Percentiles rank a stretch among this genome's conserved stretches.
phyloP scores from a whole-genome alignment of 2,329 filamentous ascomycete species.

The Aureobasidium namibiae region DNA sequence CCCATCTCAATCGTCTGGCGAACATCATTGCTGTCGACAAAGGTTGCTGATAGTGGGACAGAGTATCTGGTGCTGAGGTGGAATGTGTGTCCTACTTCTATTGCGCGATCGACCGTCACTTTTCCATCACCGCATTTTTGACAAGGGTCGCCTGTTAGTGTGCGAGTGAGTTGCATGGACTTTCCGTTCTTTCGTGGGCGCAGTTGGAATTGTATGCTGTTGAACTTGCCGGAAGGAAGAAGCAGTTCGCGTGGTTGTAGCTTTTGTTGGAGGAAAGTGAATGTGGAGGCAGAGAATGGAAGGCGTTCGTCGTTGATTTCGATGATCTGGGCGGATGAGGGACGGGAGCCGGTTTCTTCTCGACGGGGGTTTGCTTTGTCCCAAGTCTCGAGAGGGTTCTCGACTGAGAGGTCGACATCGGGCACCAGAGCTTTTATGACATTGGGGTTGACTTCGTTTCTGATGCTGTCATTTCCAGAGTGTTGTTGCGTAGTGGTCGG shows the following conservation, averaged over 20 bases:
- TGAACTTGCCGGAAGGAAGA: not conserved
- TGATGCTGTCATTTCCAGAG: not conserved
- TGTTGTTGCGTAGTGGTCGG: conserved; percentile 29
- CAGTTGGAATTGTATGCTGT: not conserved
- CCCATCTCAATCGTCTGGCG: conserved; percentile 74
- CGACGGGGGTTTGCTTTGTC: not conserved
- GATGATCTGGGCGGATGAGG: conserved; percentile 12
- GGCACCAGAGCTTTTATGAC: conserved; percentile 59
- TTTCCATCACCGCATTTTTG: conserved; percentile 57
- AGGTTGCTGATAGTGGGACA: conserved; percentile 57
- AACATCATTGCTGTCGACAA: conserved; percentile 35
- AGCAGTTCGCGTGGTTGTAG: not conserved
- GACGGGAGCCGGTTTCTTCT: not conserved
- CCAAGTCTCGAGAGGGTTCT: conserved; percentile 33
- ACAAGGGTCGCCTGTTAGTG: conserved; percentile 62
- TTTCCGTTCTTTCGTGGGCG: not conserved
- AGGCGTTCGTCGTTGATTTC: conserved; percentile 16
- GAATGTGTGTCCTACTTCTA: conserved; percentile 94
- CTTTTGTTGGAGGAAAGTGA: not conserved
- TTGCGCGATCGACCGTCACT: conserved; percentile 60
- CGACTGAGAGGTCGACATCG: conserved; percentile 63
- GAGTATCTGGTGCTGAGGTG: conserved; percentile 87
- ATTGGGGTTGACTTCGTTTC: conserved; percentile 45
- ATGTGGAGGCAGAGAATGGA: not conserved
- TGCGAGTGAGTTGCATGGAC: conserved; percentile 55